A percentile compares a stretch with the other conserved stretches of the same genome.
Evolutionary conservation across 495 filamentous ascomycete genomes (phyloP).

Genomic region (Daldinia decipiens): DNA sequence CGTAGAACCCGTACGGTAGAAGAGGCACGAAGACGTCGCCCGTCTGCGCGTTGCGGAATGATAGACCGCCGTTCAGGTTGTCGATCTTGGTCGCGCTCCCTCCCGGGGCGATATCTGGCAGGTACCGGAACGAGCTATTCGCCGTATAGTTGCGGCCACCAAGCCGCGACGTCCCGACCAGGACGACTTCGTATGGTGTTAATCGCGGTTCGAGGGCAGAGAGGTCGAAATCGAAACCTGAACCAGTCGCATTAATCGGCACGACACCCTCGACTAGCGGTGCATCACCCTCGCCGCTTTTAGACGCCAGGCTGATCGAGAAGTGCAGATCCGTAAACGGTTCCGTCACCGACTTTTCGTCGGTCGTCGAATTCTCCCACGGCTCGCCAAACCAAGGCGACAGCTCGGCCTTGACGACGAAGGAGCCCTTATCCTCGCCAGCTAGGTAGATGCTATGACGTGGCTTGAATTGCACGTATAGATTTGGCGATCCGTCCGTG

Average conservation of each 20-base stretch:
- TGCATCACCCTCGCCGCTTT: slow-evolving; percentile 26
- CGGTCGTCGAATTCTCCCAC: slow-evolving; percentile 49
- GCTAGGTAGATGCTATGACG: slow-evolving; percentile 69
- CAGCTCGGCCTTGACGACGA: slow-evolving; percentile 68
- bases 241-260: slow-evolving; percentile 58
- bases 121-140: slow-evolving; percentile 60
- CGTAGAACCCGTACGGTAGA: slow-evolving; percentile 73
- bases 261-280: slow-evolving; percentile 53
- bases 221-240: slow-evolving; percentile 61
- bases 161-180: slow-evolving; percentile 54
- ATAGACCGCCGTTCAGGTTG: slow-evolving; percentile 66
- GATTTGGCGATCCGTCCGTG: slow-evolving; percentile 55
- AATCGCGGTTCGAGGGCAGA: slow-evolving; percentile 56
- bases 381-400: slow-evolving; percentile 61
- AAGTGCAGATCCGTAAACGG: slow-evolving; percentile 50
- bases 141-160: slow-evolving; percentile 50
- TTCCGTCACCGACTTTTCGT: slow-evolving; percentile 26
- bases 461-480: slow-evolving; percentile 68
- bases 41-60: slow-evolving; percentile 52
- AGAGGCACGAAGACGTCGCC: slow-evolving; percentile 57
- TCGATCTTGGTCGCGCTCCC: slow-evolving; percentile 73
- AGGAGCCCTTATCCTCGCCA: slow-evolving; percentile 62
- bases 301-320: slow-evolving; percentile 48
- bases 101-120: slow-evolving; percentile 63
- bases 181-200: slow-evolving; percentile 56